phyloP scores from a whole-genome alignment of 192 early-diverging fungal genomes.

The Jimgerdemannia flammicorona region DNA sequence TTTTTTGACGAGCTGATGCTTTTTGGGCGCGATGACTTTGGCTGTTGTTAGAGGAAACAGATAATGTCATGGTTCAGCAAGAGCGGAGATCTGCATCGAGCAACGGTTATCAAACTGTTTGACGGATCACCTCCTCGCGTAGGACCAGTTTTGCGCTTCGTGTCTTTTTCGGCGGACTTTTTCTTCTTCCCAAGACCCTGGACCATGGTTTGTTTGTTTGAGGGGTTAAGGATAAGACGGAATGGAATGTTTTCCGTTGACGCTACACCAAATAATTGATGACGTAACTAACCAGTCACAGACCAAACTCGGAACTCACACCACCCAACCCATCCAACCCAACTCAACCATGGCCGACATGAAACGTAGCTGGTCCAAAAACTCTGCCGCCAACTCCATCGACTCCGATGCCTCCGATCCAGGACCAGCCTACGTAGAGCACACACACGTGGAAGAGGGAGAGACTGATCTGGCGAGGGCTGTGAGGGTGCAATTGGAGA shows the following conservation, averaged over 20 bases:
- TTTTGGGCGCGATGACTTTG: slow-evolving; percentile 32
- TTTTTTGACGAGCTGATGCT: slow-evolving; percentile 23
- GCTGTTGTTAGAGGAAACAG: slow-evolving; percentile 4
- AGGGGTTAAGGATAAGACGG: too few species aligned
- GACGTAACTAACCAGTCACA: too few species aligned
- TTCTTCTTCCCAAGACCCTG: not conserved
- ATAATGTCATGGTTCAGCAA: too few species aligned
- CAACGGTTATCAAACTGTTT: not conserved
- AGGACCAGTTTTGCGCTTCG: not conserved
- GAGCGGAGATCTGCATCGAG: too few species aligned
- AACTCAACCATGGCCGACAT: slow-evolving; percentile 6
- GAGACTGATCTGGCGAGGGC: too few species aligned
- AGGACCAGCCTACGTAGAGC: not conserved
- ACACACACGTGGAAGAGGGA: not conserved
- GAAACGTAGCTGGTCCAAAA: slow-evolving; percentile 10
- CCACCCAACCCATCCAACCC: not conserved
- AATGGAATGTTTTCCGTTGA: not conserved
- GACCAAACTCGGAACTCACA: not conserved
- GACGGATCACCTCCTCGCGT: not conserved
- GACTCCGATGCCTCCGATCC: slow-evolving; percentile 10
- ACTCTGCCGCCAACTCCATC: slow-evolving; percentile 39
- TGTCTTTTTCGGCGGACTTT: not conserved
- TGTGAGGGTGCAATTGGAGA: too few species aligned
- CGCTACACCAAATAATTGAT: too few species aligned
- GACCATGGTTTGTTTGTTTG: not conserved